A percentile compares a stretch with the other conserved stretches of the same genome.
Conservation (phyloP, 164 flowering plant species). For the Aristolochia californica region DNA sequence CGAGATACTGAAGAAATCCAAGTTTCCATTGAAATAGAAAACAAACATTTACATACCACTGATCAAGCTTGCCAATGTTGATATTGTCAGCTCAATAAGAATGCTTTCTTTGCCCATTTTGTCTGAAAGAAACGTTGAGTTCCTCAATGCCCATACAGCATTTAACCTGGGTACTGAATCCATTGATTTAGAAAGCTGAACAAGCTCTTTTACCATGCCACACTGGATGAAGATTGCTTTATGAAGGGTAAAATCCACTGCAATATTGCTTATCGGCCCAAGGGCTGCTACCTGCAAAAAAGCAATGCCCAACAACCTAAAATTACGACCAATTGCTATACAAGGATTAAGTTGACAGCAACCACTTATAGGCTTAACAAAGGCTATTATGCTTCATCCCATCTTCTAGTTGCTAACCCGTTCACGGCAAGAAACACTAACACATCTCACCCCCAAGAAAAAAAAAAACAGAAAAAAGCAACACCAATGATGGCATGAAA, state of each 20-base stretch:
- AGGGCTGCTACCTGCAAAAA: slow-evolving; percentile 76
- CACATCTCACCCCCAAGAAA: no score
- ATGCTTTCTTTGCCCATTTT: slow-evolving; percentile 44
- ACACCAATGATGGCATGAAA: no score
- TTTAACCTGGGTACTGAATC: slow-evolving; percentile 55
- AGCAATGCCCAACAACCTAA: not conserved
- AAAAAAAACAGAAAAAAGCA: no score
- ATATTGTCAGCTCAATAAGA: slow-evolving; percentile 48
- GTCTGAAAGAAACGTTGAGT: slow-evolving; percentile 67
- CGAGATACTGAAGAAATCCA: no score
- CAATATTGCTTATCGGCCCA: slow-evolving; percentile 66
- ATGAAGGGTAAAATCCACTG: slow-evolving; percentile 56
- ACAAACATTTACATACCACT: slow-evolving; percentile 39
- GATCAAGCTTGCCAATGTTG: slow-evolving; percentile 63
- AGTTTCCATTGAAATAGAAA: not conserved
- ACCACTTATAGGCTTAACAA: no score
- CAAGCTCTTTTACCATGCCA: slow-evolving; percentile 70
- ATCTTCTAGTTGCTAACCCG: no score
- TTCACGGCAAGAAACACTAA: no score
- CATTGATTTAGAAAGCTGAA: slow-evolving; percentile 76
- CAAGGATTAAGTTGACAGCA: no score
- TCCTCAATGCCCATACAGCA: slow-evolving; percentile 79
- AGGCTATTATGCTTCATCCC: no score
- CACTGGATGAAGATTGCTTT: slow-evolving; percentile 45
- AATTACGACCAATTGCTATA: no score